Evolutionary conservation across 2,329 filamentous ascomycete genomes (phyloP).

Genomic region (Colletotrichum nymphaeae): DNA sequence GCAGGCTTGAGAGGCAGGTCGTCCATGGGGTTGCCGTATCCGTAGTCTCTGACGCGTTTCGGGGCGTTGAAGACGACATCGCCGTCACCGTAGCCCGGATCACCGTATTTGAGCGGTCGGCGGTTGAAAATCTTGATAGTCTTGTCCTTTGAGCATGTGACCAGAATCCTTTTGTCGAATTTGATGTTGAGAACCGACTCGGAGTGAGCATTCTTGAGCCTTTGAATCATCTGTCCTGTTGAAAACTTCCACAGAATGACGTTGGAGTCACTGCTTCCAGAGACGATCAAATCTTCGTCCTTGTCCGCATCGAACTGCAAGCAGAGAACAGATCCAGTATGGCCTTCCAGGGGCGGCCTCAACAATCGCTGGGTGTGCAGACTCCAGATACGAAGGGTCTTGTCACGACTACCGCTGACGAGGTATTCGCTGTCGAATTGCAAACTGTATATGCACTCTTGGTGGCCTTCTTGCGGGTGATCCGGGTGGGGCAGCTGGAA

Average conservation of each 20-base stretch:
- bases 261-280: constrained; percentile 91
- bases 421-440: constrained; percentile 88
- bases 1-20: constrained; percentile 68
- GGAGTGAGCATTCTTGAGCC: constrained; percentile 79
- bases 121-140: constrained; percentile 97
- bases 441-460: constrained; percentile 94
- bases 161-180: constrained; percentile 90
- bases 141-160: constrained; percentile 98
- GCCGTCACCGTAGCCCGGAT: constrained; percentile 62
- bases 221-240: constrained; percentile 84
- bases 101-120: constrained; percentile 69
- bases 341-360: constrained; percentile 78
- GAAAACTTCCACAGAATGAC: constrained; percentile 95
- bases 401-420: constrained; percentile 93
- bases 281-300: constrained; percentile 91
- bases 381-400: constrained; percentile 90
- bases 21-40: constrained; percentile 58
- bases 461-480: constrained; percentile 84
- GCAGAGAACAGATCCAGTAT: constrained; percentile 89
- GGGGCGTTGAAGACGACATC: constrained; percentile 64
- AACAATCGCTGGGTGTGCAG: constrained; percentile 83
- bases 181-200: constrained; percentile 95
- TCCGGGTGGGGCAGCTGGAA: constrained; percentile 92
- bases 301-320: constrained; percentile 93
- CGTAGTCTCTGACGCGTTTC: constrained; percentile 63